Evolutionary conservation across 176 grass and related monocot genomes (phyloP).

Genomic region (Areca catechu): DNA sequence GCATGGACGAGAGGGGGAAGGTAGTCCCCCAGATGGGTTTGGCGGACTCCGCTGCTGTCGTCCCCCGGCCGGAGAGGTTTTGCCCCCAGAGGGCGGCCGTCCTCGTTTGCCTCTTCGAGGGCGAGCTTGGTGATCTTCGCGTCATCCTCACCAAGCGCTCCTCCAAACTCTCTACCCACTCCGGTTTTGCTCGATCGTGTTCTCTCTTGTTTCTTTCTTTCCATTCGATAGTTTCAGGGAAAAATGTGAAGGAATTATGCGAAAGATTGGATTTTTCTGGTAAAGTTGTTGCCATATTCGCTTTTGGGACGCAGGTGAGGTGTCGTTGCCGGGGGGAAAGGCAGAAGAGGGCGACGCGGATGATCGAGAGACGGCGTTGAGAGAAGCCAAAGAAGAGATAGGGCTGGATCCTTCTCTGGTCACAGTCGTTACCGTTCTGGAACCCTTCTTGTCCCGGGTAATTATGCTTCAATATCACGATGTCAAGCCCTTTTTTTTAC

Average conservation of each 20-base stretch:
- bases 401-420: slow-evolving; percentile 49
- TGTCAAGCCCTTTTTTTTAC: no score
- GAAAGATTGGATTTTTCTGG: neutral
- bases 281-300: neutral
- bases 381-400: slow-evolving; percentile 63
- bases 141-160: slow-evolving; percentile 67
- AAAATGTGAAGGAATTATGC: neutral
- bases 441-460: slow-evolving; percentile 62
- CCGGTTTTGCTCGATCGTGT: slow-evolving; percentile 22
- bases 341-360: slow-evolving; percentile 56
- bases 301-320: slow-evolving; percentile 37
- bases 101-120: slow-evolving; percentile 54
- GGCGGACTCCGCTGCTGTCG: neutral
- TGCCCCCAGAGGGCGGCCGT: slow-evolving; percentile 46
- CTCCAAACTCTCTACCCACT: slow-evolving; percentile 51
- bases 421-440: slow-evolving; percentile 39
- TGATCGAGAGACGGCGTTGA: slow-evolving; percentile 48
- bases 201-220: neutral
- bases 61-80: slow-evolving; percentile 11
- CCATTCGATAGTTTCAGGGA: neutral
- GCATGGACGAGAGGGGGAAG: neutral
- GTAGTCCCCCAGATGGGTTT: neutral
- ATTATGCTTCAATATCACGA: neutral
- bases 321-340: slow-evolving; percentile 71
- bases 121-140: slow-evolving; percentile 38